These are phyloP conservation scores for Aspergillus caelatus DNA, from an alignment of 2,329 filamentous ascomycete species.

Conservation along the genomic window DNA sequence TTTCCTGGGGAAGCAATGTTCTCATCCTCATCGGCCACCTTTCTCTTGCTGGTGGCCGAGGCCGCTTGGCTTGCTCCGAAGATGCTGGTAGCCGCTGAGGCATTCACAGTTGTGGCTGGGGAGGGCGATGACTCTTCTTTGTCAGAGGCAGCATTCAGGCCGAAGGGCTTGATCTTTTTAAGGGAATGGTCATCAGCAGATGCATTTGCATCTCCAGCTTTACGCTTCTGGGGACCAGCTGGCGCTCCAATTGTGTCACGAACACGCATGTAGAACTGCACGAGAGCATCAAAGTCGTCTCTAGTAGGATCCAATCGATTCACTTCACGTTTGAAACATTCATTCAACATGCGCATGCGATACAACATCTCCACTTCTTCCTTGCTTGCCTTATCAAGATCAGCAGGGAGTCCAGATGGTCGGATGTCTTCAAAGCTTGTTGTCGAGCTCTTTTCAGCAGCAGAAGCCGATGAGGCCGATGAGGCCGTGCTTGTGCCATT, in stretches of 20 bases:
- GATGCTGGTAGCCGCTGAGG: slow-evolving; percentile 20
- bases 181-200: slow-evolving; percentile 13
- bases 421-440: slow-evolving; percentile 18
- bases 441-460: slow-evolving; percentile 3
- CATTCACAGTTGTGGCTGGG: slow-evolving; percentile 9
- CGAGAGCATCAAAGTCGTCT: slow-evolving; percentile 38
- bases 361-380: slow-evolving; percentile 27
- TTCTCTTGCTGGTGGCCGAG: slow-evolving; percentile 22
- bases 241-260: slow-evolving; percentile 42
- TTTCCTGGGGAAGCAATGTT: slow-evolving; percentile 20
- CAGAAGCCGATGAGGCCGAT: slow-evolving; percentile 1
- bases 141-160: background rate
- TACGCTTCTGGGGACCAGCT: slow-evolving; percentile 34
- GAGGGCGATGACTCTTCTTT: slow-evolving; percentile 3
- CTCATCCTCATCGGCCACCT: slow-evolving; percentile 19
- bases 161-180: slow-evolving; percentile 30
- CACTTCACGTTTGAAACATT: slow-evolving; percentile 37
- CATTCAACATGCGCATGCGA: slow-evolving; percentile 39
- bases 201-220: slow-evolving; percentile 23
- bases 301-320: slow-evolving; percentile 33
- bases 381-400: slow-evolving; percentile 21
- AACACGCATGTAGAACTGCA: slow-evolving; percentile 42
- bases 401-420: slow-evolving; percentile 21
- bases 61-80: slow-evolving; percentile 18
- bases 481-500: slow-evolving; percentile 15